phyloP scores from a whole-genome alignment of 2,329 filamentous ascomycete species.

The Hypoxylon sp. region DNA sequence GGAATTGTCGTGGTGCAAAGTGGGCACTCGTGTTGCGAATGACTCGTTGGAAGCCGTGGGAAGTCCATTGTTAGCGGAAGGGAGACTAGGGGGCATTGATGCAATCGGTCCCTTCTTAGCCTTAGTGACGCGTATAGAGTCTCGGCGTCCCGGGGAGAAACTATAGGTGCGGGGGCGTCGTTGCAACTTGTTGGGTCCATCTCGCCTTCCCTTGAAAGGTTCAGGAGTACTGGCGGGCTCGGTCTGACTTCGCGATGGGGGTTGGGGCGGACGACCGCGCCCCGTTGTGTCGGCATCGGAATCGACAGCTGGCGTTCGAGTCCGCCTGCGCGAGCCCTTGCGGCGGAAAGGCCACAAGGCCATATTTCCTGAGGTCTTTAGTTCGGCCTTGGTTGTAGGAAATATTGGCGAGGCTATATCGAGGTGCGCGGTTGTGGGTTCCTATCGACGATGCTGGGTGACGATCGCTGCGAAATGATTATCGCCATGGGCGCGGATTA shows the following conservation, averaged over 20 bases:
- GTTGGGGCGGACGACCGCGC: conserved; percentile 41
- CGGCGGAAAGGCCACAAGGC: conserved; percentile 87
- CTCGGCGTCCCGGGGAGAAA: conserved; percentile 73
- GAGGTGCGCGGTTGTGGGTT: conserved; percentile 43
- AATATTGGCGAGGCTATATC: conserved; percentile 42
- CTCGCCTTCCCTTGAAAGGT: conserved; percentile 54
- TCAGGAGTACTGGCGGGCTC: conserved; percentile 48
- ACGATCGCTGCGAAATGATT: conserved; percentile 49
- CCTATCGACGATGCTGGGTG: conserved; percentile 50
- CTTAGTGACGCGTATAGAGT: conserved; percentile 64
- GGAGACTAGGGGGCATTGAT: conserved; percentile 46
- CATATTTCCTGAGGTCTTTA: conserved; percentile 64
- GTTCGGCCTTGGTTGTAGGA: conserved; percentile 22
- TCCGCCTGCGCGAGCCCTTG: conserved; percentile 76
- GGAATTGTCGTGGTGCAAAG: conserved; percentile 67
- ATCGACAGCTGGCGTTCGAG: conserved; percentile 55
- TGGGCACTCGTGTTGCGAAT: conserved; percentile 60
- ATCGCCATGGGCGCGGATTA: conserved; percentile 55
- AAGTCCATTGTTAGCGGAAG: conserved; percentile 30
- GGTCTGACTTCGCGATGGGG: conserved; percentile 48
- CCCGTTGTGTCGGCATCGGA: conserved; percentile 42
- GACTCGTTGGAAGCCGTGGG: conserved; percentile 40
- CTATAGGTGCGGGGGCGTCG: conserved; percentile 69
- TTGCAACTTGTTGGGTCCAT: conserved; percentile 64
- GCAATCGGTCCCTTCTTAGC: conserved; percentile 49